Conservation (phyloP, 176 grass and related monocot species). For the Triticum dicoccoides region DNA sequence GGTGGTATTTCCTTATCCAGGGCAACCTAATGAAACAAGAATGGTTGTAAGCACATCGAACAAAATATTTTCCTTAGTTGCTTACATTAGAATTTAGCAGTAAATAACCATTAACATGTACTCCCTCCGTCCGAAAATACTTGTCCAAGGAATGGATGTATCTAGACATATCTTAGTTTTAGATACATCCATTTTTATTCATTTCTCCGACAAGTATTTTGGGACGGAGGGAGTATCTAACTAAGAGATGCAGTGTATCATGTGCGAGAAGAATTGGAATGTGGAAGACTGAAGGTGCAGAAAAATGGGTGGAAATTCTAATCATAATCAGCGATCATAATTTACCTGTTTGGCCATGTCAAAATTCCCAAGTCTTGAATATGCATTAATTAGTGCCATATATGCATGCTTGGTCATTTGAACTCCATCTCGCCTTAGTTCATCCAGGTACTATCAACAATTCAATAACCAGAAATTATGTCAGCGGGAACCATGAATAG, state of each 20-base stretch:
- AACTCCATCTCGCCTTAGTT: constrained; percentile 61
- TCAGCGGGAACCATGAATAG: not conserved
- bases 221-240: not conserved
- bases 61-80: not conserved
- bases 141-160: no score
- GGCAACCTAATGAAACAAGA: constrained; percentile 58
- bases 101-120: constrained; percentile 3
- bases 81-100: constrained; percentile 10
- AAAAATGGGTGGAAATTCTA: constrained; percentile 25
- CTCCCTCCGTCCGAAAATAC: no score
- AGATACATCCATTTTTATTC: no score
- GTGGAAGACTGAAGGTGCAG: not conserved
- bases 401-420: constrained; percentile 61
- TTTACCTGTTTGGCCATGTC: constrained; percentile 94
- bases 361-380: constrained; percentile 74
- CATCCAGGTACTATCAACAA: constrained; percentile 65
- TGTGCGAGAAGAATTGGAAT: constrained; percentile 16
- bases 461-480: constrained; percentile 24
- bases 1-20: constrained; percentile 58
- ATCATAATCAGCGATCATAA: constrained; percentile 30
- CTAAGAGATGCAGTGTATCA: constrained; percentile 14
- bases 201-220: no score
- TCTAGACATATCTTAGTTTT: no score
- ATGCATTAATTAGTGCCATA: constrained; percentile 72
- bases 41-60: not conserved